A percentile compares a stretch with the other conserved stretches of the same genome.
Conservation (phyloP, 495 filamentous ascomycete genomes). For the Hypoxylon crocopeplum region DNA sequence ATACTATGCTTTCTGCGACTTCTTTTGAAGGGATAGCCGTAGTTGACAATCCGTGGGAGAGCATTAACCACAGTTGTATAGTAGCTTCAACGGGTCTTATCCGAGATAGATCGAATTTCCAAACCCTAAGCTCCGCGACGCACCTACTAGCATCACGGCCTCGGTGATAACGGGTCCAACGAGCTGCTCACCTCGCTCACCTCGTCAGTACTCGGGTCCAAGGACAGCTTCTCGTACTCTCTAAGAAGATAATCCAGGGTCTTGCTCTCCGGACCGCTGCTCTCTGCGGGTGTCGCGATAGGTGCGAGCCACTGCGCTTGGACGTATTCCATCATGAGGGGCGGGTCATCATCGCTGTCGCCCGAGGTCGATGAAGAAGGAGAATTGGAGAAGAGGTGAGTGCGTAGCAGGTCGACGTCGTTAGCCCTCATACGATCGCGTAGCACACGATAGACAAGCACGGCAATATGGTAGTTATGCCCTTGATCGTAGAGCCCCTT, state of each 20-base stretch:
- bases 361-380: neutral
- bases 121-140: neutral
- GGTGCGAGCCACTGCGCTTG: constrained; percentile 31
- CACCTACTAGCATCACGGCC: neutral
- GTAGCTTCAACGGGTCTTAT: too few relatives aligned
- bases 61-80: too few relatives aligned
- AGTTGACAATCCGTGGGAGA: too few relatives aligned
- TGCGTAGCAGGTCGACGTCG: constrained; percentile 33
- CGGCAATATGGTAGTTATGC: constrained; percentile 39
- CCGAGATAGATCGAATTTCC: too few relatives aligned
- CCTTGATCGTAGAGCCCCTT: constrained; percentile 49
- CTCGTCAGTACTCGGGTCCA: constrained; percentile 13
- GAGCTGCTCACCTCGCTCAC: constrained; percentile 11
- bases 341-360: constrained; percentile 20
- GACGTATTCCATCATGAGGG: constrained; percentile 32
- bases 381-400: constrained; percentile 22
- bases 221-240: constrained; percentile 32
- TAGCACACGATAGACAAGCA: constrained; percentile 24
- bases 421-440: constrained; percentile 32
- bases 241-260: constrained; percentile 24
- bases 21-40: too few relatives aligned
- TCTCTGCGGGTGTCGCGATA: constrained; percentile 1
- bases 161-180: neutral
- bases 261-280: neutral
- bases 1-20: too few relatives aligned